Evolutionary conservation across 1,284 basidiomycete species (phyloP), one percentile per base, ranked within the genome.

Genomic region (Volvariella volvacea): DNA sequence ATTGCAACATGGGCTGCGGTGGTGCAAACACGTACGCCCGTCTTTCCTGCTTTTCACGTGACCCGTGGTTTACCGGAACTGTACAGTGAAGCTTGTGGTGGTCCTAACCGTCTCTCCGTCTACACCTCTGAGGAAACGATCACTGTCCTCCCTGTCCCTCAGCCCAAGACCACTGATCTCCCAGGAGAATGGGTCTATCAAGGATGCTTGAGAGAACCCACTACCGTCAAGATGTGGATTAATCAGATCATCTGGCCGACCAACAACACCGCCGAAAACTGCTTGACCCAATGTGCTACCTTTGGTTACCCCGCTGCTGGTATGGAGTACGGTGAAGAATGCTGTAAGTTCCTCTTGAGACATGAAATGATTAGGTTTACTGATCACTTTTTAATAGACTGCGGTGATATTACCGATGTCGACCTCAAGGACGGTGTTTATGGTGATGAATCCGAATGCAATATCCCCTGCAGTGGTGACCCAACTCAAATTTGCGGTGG

Each of bases 261-360:
- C 3, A 87, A 84, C 56, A 84, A 80, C 52, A 73, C 78, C 0
- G 75, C 78, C 12, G 60, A 72, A 1, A 72, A 71, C 3, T 88
- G 84, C 52, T 64, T 85, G 48, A 70, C 60, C 33, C 80, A 78
- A 54, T 88, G 83, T 51, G 70, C 76, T 2, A 66, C 70, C 0
- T 87, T 74, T 49, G 84, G 84, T 3, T 88, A 73, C 53, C 71
- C 78, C 2, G 83, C 70, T 25, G 76, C 78, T 34, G 83, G 80
- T 20, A 64, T 78, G 49, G 84, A 87, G 64, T 69, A 57, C 42
- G 66, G 67, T 16, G 51, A 78, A 43, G 77, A 87, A 57, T 86
- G 84, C 63, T 85, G 83, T 83, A 53, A 52, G 81, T 67, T 1
- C 48, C 7, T 25, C 12, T n/a, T n/a, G n/a, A n/a, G n/a, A n/a